These are phyloP conservation scores for Penicillium sp. DNA, from an alignment of 2,329 filamentous ascomycete genomes.

Conservation along the genomic window DNA sequence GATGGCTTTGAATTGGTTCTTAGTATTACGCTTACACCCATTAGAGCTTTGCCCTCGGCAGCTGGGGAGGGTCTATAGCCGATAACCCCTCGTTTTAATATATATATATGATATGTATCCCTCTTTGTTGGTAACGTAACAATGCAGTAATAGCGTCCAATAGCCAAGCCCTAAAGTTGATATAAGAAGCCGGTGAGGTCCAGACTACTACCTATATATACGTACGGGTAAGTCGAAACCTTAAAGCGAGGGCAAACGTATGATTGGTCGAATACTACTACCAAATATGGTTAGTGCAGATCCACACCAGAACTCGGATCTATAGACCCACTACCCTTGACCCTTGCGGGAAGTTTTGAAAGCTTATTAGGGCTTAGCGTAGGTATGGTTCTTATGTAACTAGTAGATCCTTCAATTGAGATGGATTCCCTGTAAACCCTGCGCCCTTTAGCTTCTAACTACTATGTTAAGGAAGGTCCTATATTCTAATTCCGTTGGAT, in stretches of 20 bases:
- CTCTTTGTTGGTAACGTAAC: background rate
- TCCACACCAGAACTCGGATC: background rate
- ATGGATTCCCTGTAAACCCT: background rate
- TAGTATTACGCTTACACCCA: background rate
- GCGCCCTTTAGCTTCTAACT: background rate
- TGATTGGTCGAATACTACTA: slow-evolving; percentile 1
- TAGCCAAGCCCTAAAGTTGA: background rate
- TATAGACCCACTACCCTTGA: background rate
- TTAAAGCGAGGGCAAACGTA: background rate
- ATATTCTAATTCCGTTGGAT: too few species aligned
- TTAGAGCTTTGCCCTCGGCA: background rate
- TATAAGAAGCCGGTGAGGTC: background rate
- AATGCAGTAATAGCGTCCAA: background rate
- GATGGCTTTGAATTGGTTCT: background rate
- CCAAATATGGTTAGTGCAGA: background rate
- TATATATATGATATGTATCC: too few species aligned
- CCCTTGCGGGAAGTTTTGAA: too few species aligned
- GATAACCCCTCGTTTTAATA: background rate
- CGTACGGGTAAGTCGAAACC: background rate
- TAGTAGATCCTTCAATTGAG: background rate
- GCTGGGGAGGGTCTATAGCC: background rate
- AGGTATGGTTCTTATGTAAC: background rate
- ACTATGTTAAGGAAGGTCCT: background rate
- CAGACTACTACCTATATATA: background rate
- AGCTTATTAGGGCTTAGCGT: too few species aligned